phyloP scores from a whole-genome alignment of 495 filamentous ascomycete genomes.

The Hyaloscypha bicolor region DNA sequence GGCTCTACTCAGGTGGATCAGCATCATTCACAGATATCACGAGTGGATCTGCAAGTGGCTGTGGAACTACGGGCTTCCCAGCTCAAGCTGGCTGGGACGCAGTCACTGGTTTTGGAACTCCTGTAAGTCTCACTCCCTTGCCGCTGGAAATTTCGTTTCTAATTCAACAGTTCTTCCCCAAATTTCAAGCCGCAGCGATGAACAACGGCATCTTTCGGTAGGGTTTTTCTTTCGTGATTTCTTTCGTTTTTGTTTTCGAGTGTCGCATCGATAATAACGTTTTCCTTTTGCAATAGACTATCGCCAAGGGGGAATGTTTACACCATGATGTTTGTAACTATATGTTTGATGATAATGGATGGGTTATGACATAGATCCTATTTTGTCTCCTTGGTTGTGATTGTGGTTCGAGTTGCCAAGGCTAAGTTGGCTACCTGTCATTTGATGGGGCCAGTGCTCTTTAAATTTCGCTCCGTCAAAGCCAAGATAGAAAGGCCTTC shows the following conservation, averaged over 20 bases:
- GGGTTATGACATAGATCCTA: neutral
- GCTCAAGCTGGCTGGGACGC: conserved; percentile 63
- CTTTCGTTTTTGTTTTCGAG: neutral
- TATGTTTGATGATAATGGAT: neutral
- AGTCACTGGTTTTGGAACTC: conserved; percentile 63
- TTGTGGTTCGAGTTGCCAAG: neutral
- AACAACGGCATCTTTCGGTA: conserved; percentile 11
- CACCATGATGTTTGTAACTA: neutral
- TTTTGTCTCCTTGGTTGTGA: neutral
- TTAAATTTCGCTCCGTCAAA: too few relatives aligned
- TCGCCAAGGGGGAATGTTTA: neutral
- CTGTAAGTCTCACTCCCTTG: conserved; percentile 19
- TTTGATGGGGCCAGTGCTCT: too few relatives aligned
- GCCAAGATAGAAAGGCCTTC: too few relatives aligned
- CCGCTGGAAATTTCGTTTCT: neutral
- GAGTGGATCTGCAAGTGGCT: conserved; percentile 48
- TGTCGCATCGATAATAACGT: neutral
- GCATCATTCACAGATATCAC: conserved; percentile 60
- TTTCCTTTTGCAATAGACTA: neutral
- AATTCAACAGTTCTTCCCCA: conserved; percentile 3
- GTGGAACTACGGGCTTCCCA: conserved; percentile 54
- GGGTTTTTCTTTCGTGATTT: neutral
- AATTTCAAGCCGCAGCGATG: conserved; percentile 8
- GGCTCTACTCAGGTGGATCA: conserved; percentile 56
- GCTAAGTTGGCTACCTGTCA: too few relatives aligned